Conservation (phyloP, 2,329 filamentous ascomycete genomes). For the Fusarium floridanum region DNA sequence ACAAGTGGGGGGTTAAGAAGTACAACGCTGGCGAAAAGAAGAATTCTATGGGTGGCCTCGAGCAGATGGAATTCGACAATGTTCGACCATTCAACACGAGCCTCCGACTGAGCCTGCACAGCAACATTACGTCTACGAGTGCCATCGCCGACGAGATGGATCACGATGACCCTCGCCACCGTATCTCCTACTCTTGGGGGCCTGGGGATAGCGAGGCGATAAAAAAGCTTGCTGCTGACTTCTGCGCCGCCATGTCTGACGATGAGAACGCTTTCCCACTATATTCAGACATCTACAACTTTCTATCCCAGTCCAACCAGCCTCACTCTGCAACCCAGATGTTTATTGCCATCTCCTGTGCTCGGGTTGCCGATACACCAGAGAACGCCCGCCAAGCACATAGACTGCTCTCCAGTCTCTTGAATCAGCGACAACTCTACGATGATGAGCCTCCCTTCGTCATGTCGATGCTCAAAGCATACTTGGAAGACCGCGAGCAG, state of each 20-base stretch:
- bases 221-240: slow-evolving; percentile 45
- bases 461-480: slow-evolving; percentile 35
- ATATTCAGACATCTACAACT: slow-evolving; percentile 30
- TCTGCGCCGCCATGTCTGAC: slow-evolving; percentile 43
- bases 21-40: slow-evolving; percentile 43
- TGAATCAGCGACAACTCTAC: background rate
- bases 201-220: slow-evolving; percentile 25
- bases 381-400: slow-evolving; percentile 30
- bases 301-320: slow-evolving; percentile 1
- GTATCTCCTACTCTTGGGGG: slow-evolving; percentile 33
- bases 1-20: slow-evolving; percentile 46
- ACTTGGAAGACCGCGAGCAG: slow-evolving; percentile 30
- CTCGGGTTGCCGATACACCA: slow-evolving; percentile 36
- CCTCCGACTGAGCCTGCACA: background rate
- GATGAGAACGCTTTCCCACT: slow-evolving; percentile 42
- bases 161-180: background rate
- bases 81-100: slow-evolving; percentile 5
- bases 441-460: slow-evolving; percentile 24
- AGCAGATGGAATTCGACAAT: slow-evolving; percentile 12
- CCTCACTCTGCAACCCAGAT: slow-evolving; percentile 12
- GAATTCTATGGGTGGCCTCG: slow-evolving; percentile 2
- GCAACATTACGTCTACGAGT: background rate
- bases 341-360: slow-evolving; percentile 35
- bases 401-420: slow-evolving; percentile 24
- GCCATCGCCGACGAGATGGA: slow-evolving; percentile 17